Evolutionary conservation across 768 basidiomycete genomes (phyloP), one percentile per base, ranked within the genome.

Genomic region (Leccinum uliginosum): DNA sequence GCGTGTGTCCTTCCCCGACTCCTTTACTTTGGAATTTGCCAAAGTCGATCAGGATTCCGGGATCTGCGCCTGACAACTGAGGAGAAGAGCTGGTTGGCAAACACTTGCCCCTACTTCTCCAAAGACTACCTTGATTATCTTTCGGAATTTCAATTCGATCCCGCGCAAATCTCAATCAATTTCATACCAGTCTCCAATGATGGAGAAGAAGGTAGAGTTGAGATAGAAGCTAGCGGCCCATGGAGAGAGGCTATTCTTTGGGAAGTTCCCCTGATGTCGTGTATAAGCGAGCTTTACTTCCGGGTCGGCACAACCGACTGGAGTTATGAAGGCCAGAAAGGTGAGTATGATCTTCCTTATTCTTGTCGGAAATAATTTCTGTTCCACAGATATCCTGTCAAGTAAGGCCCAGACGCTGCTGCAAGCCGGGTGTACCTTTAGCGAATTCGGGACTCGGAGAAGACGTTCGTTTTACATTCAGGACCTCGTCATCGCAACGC

Each of bases 211-310:
- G 95, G 93, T 4, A 70, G 74, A 34, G 72, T 95, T 34, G 83
- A 91, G 63, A 88, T 99, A 53, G 83, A 85, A 59, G 81, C 83
- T 6, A 65, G 65, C 27, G 94, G 92, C 7, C 79, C 78, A 6
- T 95, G 93, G 93, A 73, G 74, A 0, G 91, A 94, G 61, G 81
- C 90, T 7, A 96, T 98, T 56, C 75, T 97, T 26, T 99, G 96
- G 86, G 97, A 98, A 74, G 93, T 98, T 1, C 95, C 93, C 1
- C 75, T 98, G 51, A 94, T 98, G 93, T 86, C 93, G 14, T 85
- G 85, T 60, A 76, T 99, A 51, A 93, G 91, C 65, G 93, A 99
- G 70, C 83, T 85, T 19, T 96, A 92, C 74, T 99, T 96, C 74
- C 78, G 73, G 19, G 78, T 80, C 17, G 86, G 83, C 35, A 81